Evolutionary conservation across 345 rosid species (phyloP).

Genomic region (Pugionium dolabratum): DNA sequence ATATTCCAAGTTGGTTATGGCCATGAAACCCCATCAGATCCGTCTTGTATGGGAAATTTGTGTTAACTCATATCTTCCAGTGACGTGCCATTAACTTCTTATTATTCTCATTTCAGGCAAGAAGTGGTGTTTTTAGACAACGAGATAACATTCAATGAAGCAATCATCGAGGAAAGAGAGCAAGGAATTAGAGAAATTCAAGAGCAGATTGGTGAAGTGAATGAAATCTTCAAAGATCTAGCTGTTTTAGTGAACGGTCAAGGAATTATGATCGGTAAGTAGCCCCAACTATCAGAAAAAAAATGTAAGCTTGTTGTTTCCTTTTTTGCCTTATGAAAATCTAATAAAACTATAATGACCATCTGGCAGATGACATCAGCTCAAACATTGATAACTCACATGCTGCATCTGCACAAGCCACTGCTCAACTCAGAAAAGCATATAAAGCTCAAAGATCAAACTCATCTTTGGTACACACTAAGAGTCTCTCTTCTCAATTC

Average conservation of each 20-base stretch:
- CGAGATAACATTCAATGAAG: conserved; percentile 73
- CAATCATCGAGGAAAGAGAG: conserved; percentile 75
- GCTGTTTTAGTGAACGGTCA: conserved; percentile 63
- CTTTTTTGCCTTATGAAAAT: neutral
- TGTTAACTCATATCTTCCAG: conserved; percentile 14
- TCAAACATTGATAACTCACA: conserved; percentile 61
- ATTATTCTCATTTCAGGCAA: conserved; percentile 45
- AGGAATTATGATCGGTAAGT: conserved; percentile 67
- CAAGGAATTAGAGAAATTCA: conserved; percentile 76
- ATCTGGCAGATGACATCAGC: conserved; percentile 63
- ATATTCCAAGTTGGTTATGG: conserved; percentile 2
- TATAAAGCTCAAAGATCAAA: conserved; percentile 58
- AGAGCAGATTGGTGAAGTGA: conserved; percentile 68
- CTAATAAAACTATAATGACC: conserved; percentile 9
- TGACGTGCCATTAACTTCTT: conserved; percentile 12
- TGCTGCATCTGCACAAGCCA: conserved; percentile 60
- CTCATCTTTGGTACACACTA: conserved; percentile 61
- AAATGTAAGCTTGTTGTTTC: neutral
- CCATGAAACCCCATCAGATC: conserved; percentile 9
- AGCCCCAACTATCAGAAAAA: neutral
- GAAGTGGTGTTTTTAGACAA: conserved; percentile 57
- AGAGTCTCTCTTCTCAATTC: neutral
- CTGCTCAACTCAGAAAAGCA: conserved; percentile 58
- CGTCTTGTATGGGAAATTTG: neutral
- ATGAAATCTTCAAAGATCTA: conserved; percentile 76